phyloP scores from a whole-genome alignment of 495 filamentous ascomycete genomes.

The Zalerion maritima region DNA sequence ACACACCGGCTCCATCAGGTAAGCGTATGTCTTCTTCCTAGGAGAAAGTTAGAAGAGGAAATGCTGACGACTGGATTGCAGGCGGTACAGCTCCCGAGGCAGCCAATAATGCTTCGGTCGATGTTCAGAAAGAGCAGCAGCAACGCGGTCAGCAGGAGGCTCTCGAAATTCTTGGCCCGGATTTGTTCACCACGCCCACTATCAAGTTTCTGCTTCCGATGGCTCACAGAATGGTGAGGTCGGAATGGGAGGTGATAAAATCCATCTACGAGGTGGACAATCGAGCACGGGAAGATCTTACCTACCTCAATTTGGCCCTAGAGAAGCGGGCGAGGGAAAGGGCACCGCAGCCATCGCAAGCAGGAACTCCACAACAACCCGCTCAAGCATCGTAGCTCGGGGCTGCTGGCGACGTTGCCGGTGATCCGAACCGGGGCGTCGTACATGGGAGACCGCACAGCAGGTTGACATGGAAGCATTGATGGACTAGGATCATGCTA shows the following conservation, averaged over 20 bases:
- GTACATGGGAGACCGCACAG: too few species aligned
- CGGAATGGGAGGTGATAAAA: conserved; percentile 50
- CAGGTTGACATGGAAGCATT: too few species aligned
- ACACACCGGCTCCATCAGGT: too few species aligned
- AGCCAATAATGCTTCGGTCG: not conserved
- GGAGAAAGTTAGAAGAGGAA: conserved; percentile 6
- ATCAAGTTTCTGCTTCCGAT: conserved; percentile 54
- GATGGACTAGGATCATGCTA: too few species aligned
- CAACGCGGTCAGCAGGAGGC: conserved; percentile 33
- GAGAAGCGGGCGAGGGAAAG: too few species aligned
- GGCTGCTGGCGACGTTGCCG: too few species aligned
- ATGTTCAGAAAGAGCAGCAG: conserved; percentile 7
- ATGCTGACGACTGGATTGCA: conserved; percentile 10
- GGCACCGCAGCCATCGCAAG: too few species aligned
- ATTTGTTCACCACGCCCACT: conserved; percentile 42
- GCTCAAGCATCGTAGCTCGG: too few species aligned
- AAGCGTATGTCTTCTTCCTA: too few species aligned
- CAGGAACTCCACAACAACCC: too few species aligned
- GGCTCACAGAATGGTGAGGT: conserved; percentile 42
- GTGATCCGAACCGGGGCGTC: too few species aligned
- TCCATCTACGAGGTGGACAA: conserved; percentile 42
- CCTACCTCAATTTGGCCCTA: conserved; percentile 30
- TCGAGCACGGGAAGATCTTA: conserved; percentile 28
- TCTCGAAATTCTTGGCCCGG: conserved; percentile 40
- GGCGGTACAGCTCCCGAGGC: too few species aligned